Base-by-base conservation (phyloP, 73 alveolate genomes). In the Paramecium pentaurelia region DNA sequence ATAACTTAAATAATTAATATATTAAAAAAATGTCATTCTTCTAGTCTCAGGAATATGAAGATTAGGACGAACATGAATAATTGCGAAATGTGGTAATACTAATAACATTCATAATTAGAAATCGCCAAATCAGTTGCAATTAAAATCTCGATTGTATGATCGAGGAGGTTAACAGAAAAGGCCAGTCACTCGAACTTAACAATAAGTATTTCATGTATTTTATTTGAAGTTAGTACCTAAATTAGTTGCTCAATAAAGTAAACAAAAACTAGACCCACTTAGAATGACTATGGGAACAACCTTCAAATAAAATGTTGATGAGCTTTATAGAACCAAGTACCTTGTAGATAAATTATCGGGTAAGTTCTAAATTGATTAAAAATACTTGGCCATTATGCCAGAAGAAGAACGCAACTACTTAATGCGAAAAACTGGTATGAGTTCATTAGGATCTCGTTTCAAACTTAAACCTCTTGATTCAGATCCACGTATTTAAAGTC, bases 371-470 rank as follows among this genome's bases (percentile, higher is more conserved):
- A 89, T 89, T 7, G 94, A 89, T 30, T 71, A 89, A 45, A 89
- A 83, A 37, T 89, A 89, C 75, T 40, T 77, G 51, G 71, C 77
- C 71, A 89, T 83, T 3, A 89, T 89, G 94, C 71, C 64, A 8
- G 84, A 89, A 71, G 92, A 89, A 44, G 94, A 89, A 71, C 68
- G 77, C 27, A 44, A 47, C 92, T 77, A 71, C 51, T 59, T 70
- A 42, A 64, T 71, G 88, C 38, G 88, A n/a, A 89, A 51, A 18
- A 89, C 91, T 42, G 88, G 88, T 30, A 47, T 37, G 70, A 70
- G 94, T 71, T 42, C 84, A 42, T n/a, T 77, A 18, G 88, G 94
- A 89, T 71, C 94, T 30, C 51, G 94, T 36, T 71, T 44, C 45
- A 60, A 89, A 89, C 51, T 89, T 28, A 45, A 32, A 54, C 75